Conservation (phyloP, 495 filamentous ascomycete genomes). For the Podospora pseudopauciseta region DNA sequence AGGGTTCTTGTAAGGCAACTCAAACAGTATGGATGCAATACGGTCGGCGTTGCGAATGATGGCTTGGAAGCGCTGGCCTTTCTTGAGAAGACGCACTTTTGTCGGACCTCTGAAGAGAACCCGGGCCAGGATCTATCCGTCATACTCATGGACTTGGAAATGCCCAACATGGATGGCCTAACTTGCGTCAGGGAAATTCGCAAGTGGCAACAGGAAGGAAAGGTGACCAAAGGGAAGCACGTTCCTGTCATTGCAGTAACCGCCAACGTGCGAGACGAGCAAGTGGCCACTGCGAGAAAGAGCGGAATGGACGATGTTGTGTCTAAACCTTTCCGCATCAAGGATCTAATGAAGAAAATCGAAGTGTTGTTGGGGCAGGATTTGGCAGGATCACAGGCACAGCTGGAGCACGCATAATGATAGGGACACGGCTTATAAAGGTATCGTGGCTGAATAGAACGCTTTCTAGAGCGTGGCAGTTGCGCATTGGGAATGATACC, state of each 20-base stretch:
- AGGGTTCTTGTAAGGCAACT: slow-evolving; percentile 60
- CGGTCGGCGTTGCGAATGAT: slow-evolving; percentile 62
- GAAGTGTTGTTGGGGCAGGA: slow-evolving; percentile 20
- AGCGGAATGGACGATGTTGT: slow-evolving; percentile 74
- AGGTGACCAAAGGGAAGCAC: slow-evolving; percentile 35
- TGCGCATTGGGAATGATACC: background rate
- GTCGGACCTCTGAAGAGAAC: slow-evolving; percentile 1
- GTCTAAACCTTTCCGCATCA: slow-evolving; percentile 67
- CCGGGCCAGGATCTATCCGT: slow-evolving; percentile 37
- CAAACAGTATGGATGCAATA: slow-evolving; percentile 51
- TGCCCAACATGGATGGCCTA: slow-evolving; percentile 78
- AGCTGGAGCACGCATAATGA: background rate
- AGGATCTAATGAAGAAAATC: slow-evolving; percentile 63
- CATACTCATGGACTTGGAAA: slow-evolving; percentile 73
- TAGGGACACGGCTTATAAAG: background rate
- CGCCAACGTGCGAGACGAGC: slow-evolving; percentile 64
- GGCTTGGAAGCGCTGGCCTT: slow-evolving; percentile 62
- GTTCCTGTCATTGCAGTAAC: slow-evolving; percentile 70
- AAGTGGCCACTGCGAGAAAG: slow-evolving; percentile 55
- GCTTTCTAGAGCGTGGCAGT: background rate
- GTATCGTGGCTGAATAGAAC: background rate
- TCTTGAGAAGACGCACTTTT: slow-evolving; percentile 29
- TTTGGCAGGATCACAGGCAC: background rate
- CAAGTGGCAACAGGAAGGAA: slow-evolving; percentile 47
- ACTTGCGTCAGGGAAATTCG: slow-evolving; percentile 61